Percentiles rank a stretch among this genome's conserved stretches.
Evolutionary conservation across 2,329 filamentous ascomycete genomes (phyloP).

Genomic region (Chrysoporthe austroafricana): DNA sequence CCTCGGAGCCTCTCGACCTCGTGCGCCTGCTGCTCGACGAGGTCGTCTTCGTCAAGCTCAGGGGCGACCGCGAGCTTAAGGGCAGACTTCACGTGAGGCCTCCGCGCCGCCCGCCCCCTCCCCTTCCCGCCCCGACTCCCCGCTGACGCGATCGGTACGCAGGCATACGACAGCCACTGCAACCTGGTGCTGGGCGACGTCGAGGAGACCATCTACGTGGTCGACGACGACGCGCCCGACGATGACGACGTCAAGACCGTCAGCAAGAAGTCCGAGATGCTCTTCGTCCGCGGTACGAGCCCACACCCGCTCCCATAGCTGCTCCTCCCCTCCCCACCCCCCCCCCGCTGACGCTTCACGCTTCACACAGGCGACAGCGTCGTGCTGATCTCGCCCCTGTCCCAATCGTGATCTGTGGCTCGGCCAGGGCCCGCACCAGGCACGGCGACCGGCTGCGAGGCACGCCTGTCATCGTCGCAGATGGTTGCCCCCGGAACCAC

Average conservation of each 20-base stretch:
- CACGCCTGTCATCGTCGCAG: background rate
- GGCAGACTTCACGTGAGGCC: conserved; percentile 82
- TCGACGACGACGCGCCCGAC: conserved; percentile 85
- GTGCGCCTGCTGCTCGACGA: conserved; percentile 94
- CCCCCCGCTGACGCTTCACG: too few relatives aligned
- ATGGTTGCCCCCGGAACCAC: background rate
- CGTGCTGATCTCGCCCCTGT: conserved; percentile 36
- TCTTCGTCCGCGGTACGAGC: conserved; percentile 78
- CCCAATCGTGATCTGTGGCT: conserved; percentile 27
- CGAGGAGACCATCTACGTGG: conserved; percentile 93
- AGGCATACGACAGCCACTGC: conserved; percentile 99
- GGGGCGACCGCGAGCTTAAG: conserved; percentile 93
- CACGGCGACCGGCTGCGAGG: background rate
- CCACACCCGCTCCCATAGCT: background rate
- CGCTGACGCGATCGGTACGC: conserved; percentile 17
- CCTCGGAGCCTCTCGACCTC: conserved; percentile 92
- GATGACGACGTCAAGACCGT: conserved; percentile 84
- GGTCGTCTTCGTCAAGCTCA: conserved; percentile 94
- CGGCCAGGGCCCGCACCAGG: background rate
- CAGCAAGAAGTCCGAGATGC: conserved; percentile 97
- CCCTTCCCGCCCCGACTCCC: conserved; percentile 1
- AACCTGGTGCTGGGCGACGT: conserved; percentile 96
- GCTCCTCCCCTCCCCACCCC: background rate
- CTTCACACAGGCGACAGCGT: conserved; percentile 35
- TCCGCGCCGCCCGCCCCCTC: background rate